These are phyloP conservation scores for Pseudogymnoascus sp. DNA, from an alignment of 2,329 filamentous ascomycete species.

Conservation along the genomic window DNA sequence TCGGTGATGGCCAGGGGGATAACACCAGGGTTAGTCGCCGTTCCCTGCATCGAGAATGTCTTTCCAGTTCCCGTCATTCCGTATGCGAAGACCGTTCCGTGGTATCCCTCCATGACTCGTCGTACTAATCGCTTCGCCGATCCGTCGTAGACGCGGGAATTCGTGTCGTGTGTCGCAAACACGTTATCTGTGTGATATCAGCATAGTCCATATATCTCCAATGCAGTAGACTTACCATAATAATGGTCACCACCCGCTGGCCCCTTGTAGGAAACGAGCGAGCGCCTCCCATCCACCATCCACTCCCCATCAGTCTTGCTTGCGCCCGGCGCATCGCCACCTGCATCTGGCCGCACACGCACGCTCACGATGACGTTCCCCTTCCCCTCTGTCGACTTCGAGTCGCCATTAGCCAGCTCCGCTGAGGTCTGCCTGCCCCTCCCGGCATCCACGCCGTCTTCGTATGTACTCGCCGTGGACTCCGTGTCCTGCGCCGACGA, in stretches of 20 bases:
- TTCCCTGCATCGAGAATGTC: constrained; percentile 99
- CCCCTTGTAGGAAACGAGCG: constrained; percentile 74
- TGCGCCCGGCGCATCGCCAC: constrained; percentile 46
- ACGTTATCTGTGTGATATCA: constrained; percentile 67
- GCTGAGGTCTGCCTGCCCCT: constrained; percentile 23
- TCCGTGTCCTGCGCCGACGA: constrained; percentile 91
- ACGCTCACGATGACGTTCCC: constrained; percentile 96
- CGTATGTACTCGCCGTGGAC: constrained; percentile 80
- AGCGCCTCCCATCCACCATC: constrained; percentile 79
- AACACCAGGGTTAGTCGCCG: constrained; percentile 87
- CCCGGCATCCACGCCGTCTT: constrained; percentile 64
- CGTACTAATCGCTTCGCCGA: constrained; percentile 89
- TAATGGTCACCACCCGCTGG: constrained; percentile 87
- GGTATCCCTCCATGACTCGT: constrained; percentile 97
- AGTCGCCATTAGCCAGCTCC: constrained; percentile 29
- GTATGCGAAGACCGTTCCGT: constrained; percentile 96
- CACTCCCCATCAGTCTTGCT: constrained; percentile 68
- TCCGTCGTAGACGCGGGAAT: constrained; percentile 88
- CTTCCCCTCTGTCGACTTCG: constrained; percentile 60
- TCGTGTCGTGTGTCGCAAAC: constrained; percentile 88
- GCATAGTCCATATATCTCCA: not conserved
- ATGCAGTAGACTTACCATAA: constrained; percentile 59
- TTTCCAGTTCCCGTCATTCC: constrained; percentile 99
- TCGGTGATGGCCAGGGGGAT: constrained; percentile 97
- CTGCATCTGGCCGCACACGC: constrained; percentile 76